These are phyloP conservation scores for Wickerhamiella musiphila DNA, from an alignment of 805 yeast species.

Conservation along the genomic window DNA sequence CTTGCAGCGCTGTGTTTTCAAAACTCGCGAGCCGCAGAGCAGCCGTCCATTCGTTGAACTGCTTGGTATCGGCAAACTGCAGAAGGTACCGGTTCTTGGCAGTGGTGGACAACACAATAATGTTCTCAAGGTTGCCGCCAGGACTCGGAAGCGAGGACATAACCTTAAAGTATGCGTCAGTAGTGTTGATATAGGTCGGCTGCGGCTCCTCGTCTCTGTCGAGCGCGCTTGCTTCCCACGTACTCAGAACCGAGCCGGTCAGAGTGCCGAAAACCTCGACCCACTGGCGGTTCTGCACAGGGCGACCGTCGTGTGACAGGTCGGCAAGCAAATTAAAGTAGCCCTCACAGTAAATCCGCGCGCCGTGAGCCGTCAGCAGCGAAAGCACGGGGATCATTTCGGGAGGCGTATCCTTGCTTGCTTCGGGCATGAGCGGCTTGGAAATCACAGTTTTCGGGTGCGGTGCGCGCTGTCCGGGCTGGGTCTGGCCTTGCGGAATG, in stretches of 20 bases:
- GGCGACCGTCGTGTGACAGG: conserved; percentile 62
- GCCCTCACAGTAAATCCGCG: conserved; percentile 45
- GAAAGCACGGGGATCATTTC: conserved; percentile 61
- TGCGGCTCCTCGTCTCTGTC: conserved; percentile 43
- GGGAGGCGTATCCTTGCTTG: conserved; percentile 29
- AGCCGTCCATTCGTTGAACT: conserved; percentile 60
- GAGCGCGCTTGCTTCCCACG: conserved; percentile 53
- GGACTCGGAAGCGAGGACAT: conserved; percentile 44
- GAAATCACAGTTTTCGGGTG: conserved; percentile 4
- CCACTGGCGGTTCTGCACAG: conserved; percentile 67
- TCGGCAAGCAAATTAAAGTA: conserved; percentile 27
- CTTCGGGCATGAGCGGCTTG: conserved; percentile 7
- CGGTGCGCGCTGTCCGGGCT: not conserved
- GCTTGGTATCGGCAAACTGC: conserved; percentile 52
- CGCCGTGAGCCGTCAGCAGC: conserved; percentile 50
- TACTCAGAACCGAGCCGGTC: conserved; percentile 78
- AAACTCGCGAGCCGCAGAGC: conserved; percentile 66
- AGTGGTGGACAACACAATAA: conserved; percentile 82
- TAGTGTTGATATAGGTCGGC: conserved; percentile 77
- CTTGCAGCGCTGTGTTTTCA: conserved; percentile 73
- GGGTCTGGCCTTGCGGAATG: too few species aligned
- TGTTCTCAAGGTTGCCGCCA: conserved; percentile 53
- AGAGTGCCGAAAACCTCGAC: conserved; percentile 81
- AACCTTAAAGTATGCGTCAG: conserved; percentile 75
- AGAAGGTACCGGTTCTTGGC: conserved; percentile 72